These are phyloP conservation scores for Oropetium thomaeum DNA, from an alignment of 176 grass and related monocot genomes.

Conservation along the genomic window DNA sequence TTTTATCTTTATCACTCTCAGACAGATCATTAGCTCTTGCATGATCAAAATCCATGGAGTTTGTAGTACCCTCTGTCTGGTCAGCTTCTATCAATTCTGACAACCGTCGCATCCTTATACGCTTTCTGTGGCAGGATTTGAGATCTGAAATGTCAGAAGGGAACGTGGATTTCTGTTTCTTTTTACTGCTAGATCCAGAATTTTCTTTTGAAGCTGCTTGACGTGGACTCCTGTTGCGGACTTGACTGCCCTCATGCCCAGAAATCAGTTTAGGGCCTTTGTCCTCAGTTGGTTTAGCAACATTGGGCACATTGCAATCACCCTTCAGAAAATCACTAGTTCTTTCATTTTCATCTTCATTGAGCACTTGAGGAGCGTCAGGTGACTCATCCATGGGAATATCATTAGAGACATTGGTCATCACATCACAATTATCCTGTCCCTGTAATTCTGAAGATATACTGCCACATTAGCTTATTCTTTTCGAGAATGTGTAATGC, in stretches of 20 bases:
- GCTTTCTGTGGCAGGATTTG: conserved; percentile 48
- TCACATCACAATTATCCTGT: conserved; percentile 1
- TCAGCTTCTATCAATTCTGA: conserved; percentile 54
- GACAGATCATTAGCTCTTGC: conserved; percentile 14
- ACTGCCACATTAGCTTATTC: neutral
- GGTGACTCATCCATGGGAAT: conserved; percentile 7
- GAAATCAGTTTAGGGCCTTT: conserved; percentile 26
- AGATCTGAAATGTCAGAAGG: conserved; percentile 26
- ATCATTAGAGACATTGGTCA: conserved; percentile 22
- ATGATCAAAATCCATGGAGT: conserved; percentile 26
- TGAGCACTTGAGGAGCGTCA: conserved; percentile 27
- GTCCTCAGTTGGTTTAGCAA: conserved; percentile 18
- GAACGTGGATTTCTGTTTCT: conserved; percentile 11
- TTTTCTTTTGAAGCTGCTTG: conserved; percentile 33
- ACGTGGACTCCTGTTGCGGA: conserved; percentile 17
- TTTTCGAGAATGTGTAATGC: neutral
- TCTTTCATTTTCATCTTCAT: conserved; percentile 21
- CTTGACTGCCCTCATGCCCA: conserved; percentile 7
- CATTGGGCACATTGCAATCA: conserved; percentile 21
- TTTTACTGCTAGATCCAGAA: conserved; percentile 27
- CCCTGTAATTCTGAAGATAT: conserved; percentile 30
- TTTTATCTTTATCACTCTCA: conserved; percentile 31
- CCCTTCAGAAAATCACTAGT: conserved; percentile 20
- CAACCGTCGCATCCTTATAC: conserved; percentile 51
- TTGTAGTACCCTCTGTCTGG: neutral